Conservation (phyloP, 805 yeast genomes). For the Maudiozyma serrabonitensis region DNA sequence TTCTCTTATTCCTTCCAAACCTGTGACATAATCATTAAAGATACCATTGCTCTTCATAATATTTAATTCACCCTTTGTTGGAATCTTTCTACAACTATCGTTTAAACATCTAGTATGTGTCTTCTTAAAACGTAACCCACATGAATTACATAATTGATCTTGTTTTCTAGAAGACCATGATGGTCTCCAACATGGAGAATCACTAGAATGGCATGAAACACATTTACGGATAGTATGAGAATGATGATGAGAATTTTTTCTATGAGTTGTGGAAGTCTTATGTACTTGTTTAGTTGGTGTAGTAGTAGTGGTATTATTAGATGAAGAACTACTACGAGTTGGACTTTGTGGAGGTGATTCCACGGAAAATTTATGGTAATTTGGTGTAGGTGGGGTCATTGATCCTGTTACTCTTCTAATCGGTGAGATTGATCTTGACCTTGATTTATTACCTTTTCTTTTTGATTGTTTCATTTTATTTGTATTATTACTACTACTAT, state of each 20-base stretch:
- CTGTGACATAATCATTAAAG: conserved; percentile 16
- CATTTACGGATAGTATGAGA: conserved; percentile 46
- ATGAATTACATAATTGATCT: conserved; percentile 95
- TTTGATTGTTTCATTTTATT: not conserved
- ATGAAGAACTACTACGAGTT: not conserved
- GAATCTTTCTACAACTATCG: conserved; percentile 69
- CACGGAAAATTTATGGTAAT: conserved; percentile 15
- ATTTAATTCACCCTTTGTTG: conserved; percentile 94
- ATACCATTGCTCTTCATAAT: conserved; percentile 70
- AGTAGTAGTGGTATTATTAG: not conserved
- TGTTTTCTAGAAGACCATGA: conserved; percentile 74
- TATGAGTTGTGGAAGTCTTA: not conserved
- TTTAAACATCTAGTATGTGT: conserved; percentile 86
- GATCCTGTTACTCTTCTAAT: conserved; percentile 4
- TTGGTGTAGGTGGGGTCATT: conserved; percentile 8
- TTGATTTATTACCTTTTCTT: not conserved
- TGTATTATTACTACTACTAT: not conserved
- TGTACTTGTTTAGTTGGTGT: not conserved
- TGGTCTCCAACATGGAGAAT: conserved; percentile 98
- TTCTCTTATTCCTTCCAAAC: conserved; percentile 3
- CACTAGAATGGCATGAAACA: conserved; percentile 81
- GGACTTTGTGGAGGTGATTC: conserved; percentile 13
- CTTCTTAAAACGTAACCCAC: conserved; percentile 90
- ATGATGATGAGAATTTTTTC: not conserved
- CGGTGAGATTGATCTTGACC: conserved; percentile 5